phyloP scores from a whole-genome alignment of 441 rosid species.

The Melastoma candidum region DNA sequence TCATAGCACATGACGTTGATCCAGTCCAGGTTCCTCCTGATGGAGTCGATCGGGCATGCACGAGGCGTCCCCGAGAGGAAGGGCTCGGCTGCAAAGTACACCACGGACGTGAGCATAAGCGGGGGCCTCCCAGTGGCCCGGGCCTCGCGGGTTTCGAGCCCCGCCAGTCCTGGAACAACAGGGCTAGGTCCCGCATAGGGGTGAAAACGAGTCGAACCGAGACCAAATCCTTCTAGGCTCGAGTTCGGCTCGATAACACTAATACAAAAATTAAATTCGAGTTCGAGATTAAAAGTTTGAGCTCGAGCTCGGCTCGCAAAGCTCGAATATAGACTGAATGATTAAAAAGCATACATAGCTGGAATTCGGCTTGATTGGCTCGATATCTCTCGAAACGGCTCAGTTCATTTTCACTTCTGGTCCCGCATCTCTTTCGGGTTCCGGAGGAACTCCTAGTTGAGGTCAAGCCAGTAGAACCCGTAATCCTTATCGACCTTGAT shows the following conservation, averaged over 20 bases:
- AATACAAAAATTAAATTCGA: too few relatives aligned
- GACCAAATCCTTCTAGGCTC: too few relatives aligned
- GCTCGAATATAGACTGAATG: too few relatives aligned
- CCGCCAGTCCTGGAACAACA: conserved; percentile 27
- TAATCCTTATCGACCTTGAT: conserved; percentile 30
- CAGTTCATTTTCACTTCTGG: too few relatives aligned
- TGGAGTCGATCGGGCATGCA: conserved; percentile 23
- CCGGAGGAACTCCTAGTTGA: conserved; percentile 45
- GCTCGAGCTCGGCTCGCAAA: too few relatives aligned
- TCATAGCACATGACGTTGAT: conserved; percentile 42
- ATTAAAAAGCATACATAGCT: too few relatives aligned
- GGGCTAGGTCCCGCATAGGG: conserved; percentile 8
- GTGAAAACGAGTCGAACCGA: too few relatives aligned
- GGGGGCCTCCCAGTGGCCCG: conserved; percentile 9
- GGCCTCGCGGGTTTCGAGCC: conserved; percentile 24
- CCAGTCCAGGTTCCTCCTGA: conserved; percentile 28
- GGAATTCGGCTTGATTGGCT: too few relatives aligned
- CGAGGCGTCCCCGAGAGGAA: conserved; percentile 11
- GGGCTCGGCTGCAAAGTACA: conserved; percentile 26
- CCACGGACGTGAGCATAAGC: conserved; percentile 35
- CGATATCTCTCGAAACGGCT: too few relatives aligned
- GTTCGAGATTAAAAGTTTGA: too few relatives aligned
- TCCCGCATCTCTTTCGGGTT: conserved; percentile 30
- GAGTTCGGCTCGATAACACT: too few relatives aligned
- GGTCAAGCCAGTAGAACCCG: conserved; percentile 37